Evolutionary conservation across 306 rosid genomes (phyloP).

Genomic region (Pachyrhizus erosus): DNA sequence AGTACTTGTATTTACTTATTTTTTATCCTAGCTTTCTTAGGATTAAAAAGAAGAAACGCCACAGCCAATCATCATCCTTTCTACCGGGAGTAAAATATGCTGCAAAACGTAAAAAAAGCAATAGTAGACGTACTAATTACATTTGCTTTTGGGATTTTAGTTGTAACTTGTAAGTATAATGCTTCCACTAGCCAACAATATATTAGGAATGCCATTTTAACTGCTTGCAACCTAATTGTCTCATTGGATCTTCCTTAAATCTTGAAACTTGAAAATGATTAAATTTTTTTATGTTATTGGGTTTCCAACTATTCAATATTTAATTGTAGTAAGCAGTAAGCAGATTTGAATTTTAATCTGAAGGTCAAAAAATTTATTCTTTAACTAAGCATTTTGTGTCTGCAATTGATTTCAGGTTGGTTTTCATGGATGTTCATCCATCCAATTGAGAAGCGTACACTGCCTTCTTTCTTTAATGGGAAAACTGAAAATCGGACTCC

Average conservation of each 20-base stretch:
- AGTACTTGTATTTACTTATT: not conserved
- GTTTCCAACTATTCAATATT: too few species aligned
- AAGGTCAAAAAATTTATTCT: too few species aligned
- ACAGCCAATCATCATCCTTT: not conserved
- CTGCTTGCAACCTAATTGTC: too few species aligned
- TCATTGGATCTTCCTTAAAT: too few species aligned
- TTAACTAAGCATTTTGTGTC: not conserved
- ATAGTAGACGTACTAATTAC: not conserved
- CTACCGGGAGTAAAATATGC: not conserved
- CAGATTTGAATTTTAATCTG: too few species aligned
- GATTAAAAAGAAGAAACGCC: not conserved
- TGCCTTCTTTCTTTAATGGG: conserved; percentile 75
- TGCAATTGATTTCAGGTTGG: conserved; percentile 67
- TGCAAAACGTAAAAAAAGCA: conserved; percentile 2
- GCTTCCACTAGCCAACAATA: not conserved
- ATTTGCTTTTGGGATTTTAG: too few species aligned
- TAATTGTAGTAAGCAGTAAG: too few species aligned
- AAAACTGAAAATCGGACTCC: conserved; percentile 61
- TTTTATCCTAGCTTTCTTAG: not conserved
- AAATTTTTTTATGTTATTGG: too few species aligned
- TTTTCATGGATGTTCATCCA: conserved; percentile 74
- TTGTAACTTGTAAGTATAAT: not conserved
- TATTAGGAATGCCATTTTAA: too few species aligned
- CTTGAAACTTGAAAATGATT: too few species aligned
- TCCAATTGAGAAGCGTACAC: conserved; percentile 63